Conservation (phyloP, 2,329 filamentous ascomycete species). For the Curvularia lunata region DNA sequence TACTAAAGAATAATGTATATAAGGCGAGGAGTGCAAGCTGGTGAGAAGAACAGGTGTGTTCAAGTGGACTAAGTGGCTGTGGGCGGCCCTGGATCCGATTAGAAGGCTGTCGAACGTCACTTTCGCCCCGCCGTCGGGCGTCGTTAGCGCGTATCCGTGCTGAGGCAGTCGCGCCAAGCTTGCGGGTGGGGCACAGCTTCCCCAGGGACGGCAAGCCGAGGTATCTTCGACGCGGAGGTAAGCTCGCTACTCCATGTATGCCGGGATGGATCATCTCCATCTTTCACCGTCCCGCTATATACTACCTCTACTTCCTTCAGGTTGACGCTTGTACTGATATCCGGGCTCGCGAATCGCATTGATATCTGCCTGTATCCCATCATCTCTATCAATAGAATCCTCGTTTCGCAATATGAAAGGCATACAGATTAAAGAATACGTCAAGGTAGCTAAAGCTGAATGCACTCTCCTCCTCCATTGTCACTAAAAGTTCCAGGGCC, state of each 20-base stretch:
- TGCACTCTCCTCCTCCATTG: conserved; percentile 11
- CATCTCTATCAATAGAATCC: neutral
- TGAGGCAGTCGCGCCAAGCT: conserved; percentile 5
- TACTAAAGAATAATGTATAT: conserved; percentile 9
- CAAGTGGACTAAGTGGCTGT: conserved; percentile 8
- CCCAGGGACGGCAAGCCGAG: conserved; percentile 15
- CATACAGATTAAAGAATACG: conserved; percentile 75
- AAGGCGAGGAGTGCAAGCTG: conserved; percentile 1
- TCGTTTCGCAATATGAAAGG: conserved; percentile 65
- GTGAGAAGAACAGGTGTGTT: conserved; percentile 16
- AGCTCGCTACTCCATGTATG: conserved; percentile 4
- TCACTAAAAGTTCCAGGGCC: conserved; percentile 61
- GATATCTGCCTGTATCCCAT: neutral
- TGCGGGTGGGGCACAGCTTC: conserved; percentile 9
- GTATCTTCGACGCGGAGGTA: conserved; percentile 16
- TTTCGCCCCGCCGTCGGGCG: conserved; percentile 10
- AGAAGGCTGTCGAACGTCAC: conserved; percentile 43
- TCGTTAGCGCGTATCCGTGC: conserved; percentile 23
- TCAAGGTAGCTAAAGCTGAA: conserved; percentile 62
- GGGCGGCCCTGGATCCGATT: conserved; percentile 26
- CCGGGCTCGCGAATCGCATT: neutral
- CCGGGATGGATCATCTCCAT: conserved; percentile 3
- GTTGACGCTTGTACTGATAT: neutral
- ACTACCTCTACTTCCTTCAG: neutral
- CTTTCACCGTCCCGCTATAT: neutral